phyloP scores from a whole-genome alignment of 139 green algal species.

The Chlorella sp. region DNA sequence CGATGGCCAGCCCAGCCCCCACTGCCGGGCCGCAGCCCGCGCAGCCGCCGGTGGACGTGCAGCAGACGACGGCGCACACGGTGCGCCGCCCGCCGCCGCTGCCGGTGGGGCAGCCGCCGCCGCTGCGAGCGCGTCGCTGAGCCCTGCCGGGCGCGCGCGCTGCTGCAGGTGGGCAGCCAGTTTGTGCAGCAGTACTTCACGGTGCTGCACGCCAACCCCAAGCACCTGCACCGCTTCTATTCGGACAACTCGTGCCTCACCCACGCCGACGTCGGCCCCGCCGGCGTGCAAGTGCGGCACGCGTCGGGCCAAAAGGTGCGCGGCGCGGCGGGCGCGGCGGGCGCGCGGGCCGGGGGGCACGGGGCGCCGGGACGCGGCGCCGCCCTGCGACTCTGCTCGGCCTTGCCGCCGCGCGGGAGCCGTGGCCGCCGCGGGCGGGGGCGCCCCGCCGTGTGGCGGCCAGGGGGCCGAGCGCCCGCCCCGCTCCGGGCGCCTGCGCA shows the following conservation, averaged over 20 bases:
- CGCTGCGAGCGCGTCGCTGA: neutral
- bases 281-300: slow-evolving; percentile 27
- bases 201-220: slow-evolving; percentile 69
- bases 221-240: slow-evolving; percentile 85
- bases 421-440: no score
- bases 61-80: slow-evolving; percentile 11
- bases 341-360: neutral
- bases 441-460: neutral
- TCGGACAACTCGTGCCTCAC: slow-evolving; percentile 75
- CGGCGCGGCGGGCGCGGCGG: neutral
- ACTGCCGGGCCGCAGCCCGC: neutral
- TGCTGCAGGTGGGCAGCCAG: slow-evolving; percentile 71
- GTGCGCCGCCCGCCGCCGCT: neutral
- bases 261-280: slow-evolving; percentile 38
- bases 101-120: no score
- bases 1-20: no score
- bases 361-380: neutral
- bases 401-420: no score
- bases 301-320: slow-evolving; percentile 39
- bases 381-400: no score
- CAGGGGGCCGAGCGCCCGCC: no score
- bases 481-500: slow-evolving; percentile 43
- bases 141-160: neutral
- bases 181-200: slow-evolving; percentile 90
- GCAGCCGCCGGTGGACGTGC: neutral